These are phyloP conservation scores for Talaromyces trachyspermus DNA, from an alignment of 495 filamentous ascomycete genomes.

Conservation along the genomic window DNA sequence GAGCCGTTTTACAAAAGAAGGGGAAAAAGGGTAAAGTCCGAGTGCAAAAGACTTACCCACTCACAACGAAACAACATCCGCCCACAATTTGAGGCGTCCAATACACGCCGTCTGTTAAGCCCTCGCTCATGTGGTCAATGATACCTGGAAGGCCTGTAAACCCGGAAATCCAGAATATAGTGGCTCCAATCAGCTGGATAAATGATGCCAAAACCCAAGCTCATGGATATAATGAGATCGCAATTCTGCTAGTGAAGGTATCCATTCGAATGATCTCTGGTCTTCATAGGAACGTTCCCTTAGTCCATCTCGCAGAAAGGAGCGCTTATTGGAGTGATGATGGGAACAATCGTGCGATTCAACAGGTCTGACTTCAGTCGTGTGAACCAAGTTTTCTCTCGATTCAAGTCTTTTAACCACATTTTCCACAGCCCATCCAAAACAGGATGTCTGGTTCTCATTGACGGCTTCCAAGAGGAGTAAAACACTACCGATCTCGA, in stretches of 20 bases:
- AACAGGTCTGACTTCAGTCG: slow-evolving; percentile 20
- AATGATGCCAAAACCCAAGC: slow-evolving; percentile 61
- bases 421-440: slow-evolving; percentile 61
- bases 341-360: slow-evolving; percentile 36
- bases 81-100: slow-evolving; percentile 66
- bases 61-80: slow-evolving; percentile 56
- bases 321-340: slow-evolving; percentile 48
- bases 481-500: slow-evolving; percentile 58
- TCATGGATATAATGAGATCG: slow-evolving; percentile 58
- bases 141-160: slow-evolving; percentile 59
- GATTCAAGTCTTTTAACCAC: slow-evolving; percentile 28
- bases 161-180: slow-evolving; percentile 59
- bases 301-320: slow-evolving; percentile 28
- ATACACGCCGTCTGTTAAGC: slow-evolving; percentile 49
- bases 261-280: slow-evolving; percentile 49
- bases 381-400: not conserved
- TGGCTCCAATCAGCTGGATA: slow-evolving; percentile 53
- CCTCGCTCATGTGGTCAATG: slow-evolving; percentile 34
- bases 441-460: slow-evolving; percentile 57
- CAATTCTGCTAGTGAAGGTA: slow-evolving; percentile 50
- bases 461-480: slow-evolving; percentile 65
- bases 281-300: slow-evolving; percentile 1
- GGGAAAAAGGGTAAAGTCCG: not conserved
- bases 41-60: slow-evolving; percentile 12
- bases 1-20: not conserved